Conservation (phyloP, 1,284 basidiomycete genomes). For the Anthracocystis setariae region DNA sequence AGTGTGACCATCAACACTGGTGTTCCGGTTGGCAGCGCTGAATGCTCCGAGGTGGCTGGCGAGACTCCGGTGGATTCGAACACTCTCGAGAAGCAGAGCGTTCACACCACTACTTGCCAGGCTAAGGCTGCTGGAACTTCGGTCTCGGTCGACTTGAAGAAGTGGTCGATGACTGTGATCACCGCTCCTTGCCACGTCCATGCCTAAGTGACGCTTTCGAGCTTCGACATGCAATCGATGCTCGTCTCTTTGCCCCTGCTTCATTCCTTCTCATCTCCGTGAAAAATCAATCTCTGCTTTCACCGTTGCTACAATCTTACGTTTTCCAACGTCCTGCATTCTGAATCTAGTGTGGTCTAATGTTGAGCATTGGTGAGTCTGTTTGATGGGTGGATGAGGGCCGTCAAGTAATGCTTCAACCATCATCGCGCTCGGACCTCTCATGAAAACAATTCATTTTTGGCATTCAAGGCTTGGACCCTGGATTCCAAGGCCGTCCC, state of each 20-base stretch:
- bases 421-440: not conserved
- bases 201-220: not conserved
- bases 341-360: no score
- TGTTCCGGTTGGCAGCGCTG: not conserved
- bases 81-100: slow-evolving; percentile 34
- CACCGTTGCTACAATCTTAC: no score
- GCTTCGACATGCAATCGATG: no score
- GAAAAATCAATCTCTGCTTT: not conserved
- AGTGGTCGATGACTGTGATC: slow-evolving; percentile 44
- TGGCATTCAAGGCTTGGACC: slow-evolving; percentile 14
- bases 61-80: slow-evolving; percentile 38
- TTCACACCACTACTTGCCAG: slow-evolving; percentile 15
- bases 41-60: slow-evolving; percentile 25
- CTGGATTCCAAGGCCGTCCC: slow-evolving; percentile 4
- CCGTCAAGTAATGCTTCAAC: not conserved
- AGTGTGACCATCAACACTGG: slow-evolving; percentile 17
- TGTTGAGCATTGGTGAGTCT: not conserved
- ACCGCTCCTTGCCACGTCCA: not conserved
- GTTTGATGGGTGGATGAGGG: not conserved
- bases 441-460: not conserved
- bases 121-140: slow-evolving; percentile 1
- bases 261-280: not conserved
- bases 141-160: slow-evolving; percentile 11
- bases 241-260: no score
- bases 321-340: no score